A percentile compares a stretch with the other conserved stretches of the same genome.
Evolutionary conservation across 1,284 basidiomycete species (phyloP).

Genomic region (Anthracocystis panici-leucophaei): DNA sequence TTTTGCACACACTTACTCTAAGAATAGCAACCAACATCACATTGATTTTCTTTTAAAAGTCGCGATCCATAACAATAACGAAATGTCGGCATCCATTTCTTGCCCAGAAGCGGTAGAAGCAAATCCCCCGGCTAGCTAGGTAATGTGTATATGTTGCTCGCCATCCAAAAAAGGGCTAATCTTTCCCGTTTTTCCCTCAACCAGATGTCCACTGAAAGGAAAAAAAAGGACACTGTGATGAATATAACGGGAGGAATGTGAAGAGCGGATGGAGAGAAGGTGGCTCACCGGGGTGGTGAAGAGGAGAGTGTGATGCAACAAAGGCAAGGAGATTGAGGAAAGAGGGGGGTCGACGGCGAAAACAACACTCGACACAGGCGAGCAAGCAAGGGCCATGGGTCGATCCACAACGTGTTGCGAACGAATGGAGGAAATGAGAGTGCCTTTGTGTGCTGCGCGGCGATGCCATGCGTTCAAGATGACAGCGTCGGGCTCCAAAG

Average conservation of each 20-base stretch:
- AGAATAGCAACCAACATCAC: neutral
- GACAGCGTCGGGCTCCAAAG: neutral
- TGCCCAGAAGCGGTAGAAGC: constrained; percentile 54
- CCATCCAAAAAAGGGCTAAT: constrained; percentile 9
- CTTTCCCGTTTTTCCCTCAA: constrained; percentile 61
- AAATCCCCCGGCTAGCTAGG: constrained; percentile 36
- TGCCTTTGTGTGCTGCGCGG: constrained; percentile 6
- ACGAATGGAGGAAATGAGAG: neutral
- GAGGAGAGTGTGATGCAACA: neutral
- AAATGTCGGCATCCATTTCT: constrained; percentile 44
- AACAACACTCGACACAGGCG: constrained; percentile 36
- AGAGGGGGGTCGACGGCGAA: neutral
- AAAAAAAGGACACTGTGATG: constrained; percentile 51
- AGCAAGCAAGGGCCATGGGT: constrained; percentile 3
- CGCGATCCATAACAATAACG: no score
- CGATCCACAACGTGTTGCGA: no score
- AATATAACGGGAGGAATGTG: constrained; percentile 52
- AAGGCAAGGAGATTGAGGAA: neutral
- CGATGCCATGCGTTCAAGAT: neutral
- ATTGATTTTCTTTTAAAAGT: no score
- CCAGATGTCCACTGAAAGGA: constrained; percentile 50
- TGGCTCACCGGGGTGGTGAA: neutral
- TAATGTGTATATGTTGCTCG: constrained; percentile 54
- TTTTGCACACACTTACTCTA: no score
- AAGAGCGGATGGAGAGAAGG: no score